A percentile compares a stretch with the other conserved stretches of the same genome.
phyloP scores from a whole-genome alignment of 2,329 filamentous ascomycete genomes.

The Tolypocladium pustulatum region DNA sequence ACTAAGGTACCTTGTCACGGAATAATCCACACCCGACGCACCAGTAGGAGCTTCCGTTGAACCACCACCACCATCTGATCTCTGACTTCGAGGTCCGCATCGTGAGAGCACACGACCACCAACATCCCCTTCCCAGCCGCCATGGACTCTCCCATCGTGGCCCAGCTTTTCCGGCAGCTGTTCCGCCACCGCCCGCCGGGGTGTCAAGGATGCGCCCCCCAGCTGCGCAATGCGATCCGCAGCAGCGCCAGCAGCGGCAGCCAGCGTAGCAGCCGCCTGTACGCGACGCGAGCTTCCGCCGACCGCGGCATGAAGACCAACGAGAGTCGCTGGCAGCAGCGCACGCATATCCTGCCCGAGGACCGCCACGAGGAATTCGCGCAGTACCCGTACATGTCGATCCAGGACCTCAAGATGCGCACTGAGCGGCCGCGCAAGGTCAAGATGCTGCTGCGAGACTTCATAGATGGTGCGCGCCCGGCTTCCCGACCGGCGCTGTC shows the following conservation, averaged over 20 bases:
- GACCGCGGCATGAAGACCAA: slow-evolving; percentile 34
- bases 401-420: slow-evolving; percentile 62
- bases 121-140: not conserved
- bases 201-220: slow-evolving; percentile 15
- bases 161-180: slow-evolving; percentile 73
- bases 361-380: slow-evolving; percentile 75
- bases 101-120: not conserved
- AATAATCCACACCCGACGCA: not conserved
- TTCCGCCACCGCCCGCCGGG: slow-evolving; percentile 51
- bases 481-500: not conserved
- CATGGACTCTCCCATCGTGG: slow-evolving; percentile 77
- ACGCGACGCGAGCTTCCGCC: slow-evolving; percentile 18
- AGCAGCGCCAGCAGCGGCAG: not conserved
- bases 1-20: not conserved
- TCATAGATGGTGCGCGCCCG: slow-evolving; percentile 70
- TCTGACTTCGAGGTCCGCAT: slow-evolving; percentile 9
- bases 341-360: slow-evolving; percentile 60
- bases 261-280: slow-evolving; percentile 9
- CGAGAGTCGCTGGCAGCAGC: slow-evolving; percentile 78
- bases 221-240: not conserved
- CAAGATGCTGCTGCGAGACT: slow-evolving; percentile 96
- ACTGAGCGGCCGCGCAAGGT: slow-evolving; percentile 73
- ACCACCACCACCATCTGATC: not conserved
- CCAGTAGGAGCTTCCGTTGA: not conserved
- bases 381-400: slow-evolving; percentile 74